These are phyloP conservation scores for Trametes cingulata DNA, from an alignment of 768 basidiomycete species.

Conservation along the genomic window DNA sequence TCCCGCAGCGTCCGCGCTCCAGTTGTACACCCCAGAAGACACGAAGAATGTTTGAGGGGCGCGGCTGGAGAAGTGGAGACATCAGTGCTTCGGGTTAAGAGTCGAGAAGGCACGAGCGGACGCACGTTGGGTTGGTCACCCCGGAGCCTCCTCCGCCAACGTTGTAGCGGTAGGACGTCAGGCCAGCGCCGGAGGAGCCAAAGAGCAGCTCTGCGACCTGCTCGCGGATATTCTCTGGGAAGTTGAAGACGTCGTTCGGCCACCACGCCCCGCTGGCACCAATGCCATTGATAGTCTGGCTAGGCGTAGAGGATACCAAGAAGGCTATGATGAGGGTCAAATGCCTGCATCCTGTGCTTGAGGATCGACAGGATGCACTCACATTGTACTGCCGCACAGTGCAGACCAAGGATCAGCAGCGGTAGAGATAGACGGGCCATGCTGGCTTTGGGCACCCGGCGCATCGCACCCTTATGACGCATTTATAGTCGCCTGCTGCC, in stretches of 20 bases:
- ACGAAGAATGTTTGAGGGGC: conserved; percentile 5
- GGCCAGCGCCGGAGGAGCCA: conserved; percentile 38
- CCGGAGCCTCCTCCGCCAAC: conserved; percentile 45
- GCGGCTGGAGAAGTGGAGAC: conserved; percentile 21
- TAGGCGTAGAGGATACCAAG: conserved; percentile 3
- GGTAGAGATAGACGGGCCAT: neutral
- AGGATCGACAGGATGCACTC: neutral
- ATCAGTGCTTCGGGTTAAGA: no score
- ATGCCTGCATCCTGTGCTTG: neutral
- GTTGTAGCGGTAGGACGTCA: conserved; percentile 46
- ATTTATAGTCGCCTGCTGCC: neutral
- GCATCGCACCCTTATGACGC: neutral
- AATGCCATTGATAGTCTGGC: conserved; percentile 41
- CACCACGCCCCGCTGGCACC: conserved; percentile 51
- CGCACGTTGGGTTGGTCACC: conserved; percentile 41
- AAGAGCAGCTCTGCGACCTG: conserved; percentile 45
- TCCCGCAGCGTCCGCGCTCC: conserved; percentile 40
- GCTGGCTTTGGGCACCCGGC: neutral
- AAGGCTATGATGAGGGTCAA: neutral
- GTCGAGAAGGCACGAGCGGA: no score
- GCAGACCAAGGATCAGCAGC: neutral
- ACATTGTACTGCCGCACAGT: neutral
- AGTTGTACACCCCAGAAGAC: conserved; percentile 40
- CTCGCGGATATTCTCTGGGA: conserved; percentile 41
- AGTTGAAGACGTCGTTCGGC: conserved; percentile 44